Percentiles rank a stretch among this genome's conserved stretches.
phyloP scores from a whole-genome alignment of 768 basidiomycete genomes.

The Termitomyces sp. region DNA sequence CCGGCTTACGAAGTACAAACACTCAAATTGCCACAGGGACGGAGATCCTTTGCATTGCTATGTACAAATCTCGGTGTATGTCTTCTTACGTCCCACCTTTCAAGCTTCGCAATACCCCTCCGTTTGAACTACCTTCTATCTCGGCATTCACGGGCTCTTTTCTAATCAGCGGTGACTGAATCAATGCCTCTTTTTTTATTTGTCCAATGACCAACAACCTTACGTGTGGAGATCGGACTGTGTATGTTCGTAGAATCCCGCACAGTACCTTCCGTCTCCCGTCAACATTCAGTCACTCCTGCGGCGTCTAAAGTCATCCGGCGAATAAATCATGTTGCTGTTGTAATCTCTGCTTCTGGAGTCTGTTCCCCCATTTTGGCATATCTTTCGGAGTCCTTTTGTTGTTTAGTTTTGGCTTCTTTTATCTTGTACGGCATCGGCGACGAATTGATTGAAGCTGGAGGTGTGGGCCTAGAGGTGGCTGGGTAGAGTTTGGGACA shows the following conservation, averaged over 20 bases:
- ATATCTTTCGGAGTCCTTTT: neutral
- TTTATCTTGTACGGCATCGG: neutral
- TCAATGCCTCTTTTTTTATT: neutral
- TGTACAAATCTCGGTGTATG: neutral
- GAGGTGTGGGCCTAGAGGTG: neutral
- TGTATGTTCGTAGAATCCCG: neutral
- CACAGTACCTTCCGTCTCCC: neutral
- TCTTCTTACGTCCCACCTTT: slow-evolving; percentile 7
- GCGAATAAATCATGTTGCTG: neutral
- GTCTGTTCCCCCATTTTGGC: neutral
- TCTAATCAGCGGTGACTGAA: slow-evolving; percentile 8
- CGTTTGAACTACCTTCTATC: neutral
- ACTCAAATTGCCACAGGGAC: neutral
- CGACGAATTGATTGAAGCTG: neutral
- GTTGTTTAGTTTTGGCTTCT: neutral
- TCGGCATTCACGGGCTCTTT: slow-evolving; percentile 11
- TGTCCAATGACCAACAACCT: neutral
- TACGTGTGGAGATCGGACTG: neutral
- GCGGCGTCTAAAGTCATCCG: neutral
- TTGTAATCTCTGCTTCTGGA: neutral
- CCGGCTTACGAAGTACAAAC: neutral
- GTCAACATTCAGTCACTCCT: neutral
- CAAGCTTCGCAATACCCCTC: neutral
- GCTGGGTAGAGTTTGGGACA: neutral
- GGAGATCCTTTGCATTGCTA: neutral